Conservation (phyloP, 2,329 filamentous ascomycete species). For the Emergomyces pasteurianus region DNA sequence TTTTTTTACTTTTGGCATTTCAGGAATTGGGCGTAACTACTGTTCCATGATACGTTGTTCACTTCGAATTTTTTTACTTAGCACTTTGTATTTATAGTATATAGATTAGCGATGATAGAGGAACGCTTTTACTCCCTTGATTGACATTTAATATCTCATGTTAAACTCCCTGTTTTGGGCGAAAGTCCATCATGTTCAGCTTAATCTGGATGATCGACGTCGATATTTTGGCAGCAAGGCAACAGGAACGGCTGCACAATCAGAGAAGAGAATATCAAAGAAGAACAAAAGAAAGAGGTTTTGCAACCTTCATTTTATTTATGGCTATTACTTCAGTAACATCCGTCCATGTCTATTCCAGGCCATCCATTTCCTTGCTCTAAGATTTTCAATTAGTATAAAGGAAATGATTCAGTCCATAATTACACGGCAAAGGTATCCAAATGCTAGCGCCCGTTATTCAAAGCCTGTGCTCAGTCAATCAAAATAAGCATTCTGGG, state of each 20-base stretch:
- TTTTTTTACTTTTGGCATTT: not conserved
- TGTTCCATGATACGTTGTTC: not conserved
- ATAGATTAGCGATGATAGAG: not conserved
- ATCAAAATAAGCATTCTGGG: not conserved
- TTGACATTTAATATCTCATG: not conserved
- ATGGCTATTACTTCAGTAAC: not conserved
- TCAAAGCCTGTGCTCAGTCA: not conserved
- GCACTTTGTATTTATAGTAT: not conserved
- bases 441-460: not conserved
- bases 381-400: not conserved
- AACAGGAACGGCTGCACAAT: not conserved
- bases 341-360: not conserved
- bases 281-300: not conserved
- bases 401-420: not conserved
- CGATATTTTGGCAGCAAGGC: not conserved
- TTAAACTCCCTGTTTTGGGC: not conserved
- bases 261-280: not conserved
- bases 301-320: not conserved
- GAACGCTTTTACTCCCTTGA: not conserved
- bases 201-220: not conserved
- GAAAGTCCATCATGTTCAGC: not conserved
- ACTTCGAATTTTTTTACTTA: not conserved
- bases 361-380: not conserved
- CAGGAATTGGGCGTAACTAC: not conserved
- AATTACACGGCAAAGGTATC: not conserved